Evolutionary conservation across 176 grass and related monocot species (phyloP), one percentile per base, ranked within the genome.

Genomic region (Hordeum vulgare): DNA sequence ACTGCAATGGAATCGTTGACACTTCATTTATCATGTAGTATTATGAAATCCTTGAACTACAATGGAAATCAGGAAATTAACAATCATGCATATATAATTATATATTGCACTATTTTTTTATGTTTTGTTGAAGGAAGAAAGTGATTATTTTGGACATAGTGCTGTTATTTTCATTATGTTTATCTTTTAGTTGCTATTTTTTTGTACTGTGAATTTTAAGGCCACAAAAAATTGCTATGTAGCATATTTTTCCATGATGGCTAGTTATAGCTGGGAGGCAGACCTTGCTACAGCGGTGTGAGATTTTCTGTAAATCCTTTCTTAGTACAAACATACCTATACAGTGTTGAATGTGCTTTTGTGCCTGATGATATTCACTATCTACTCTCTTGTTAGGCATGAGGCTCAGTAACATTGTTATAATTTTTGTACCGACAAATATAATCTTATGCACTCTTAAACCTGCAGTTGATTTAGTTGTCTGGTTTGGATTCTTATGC

Each of bases 391-490:
- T 71, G 67, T 72, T 72, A 25, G 27, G 57, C 45, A 47, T 64
- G 28, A 21, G 40, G 7, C 14, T 81, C 6, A 54, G 69, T 51
- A 66, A 35, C 18, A 66, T 23, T 23, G 41, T 3, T 13, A 74
- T 62, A 63, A 74, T 83, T 18, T 31, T 74, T 33, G 12, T 74
- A 83, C 25, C 54, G 23, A 45, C 20, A 72, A 73, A 83, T 73
- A 62, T 54, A 45, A 62, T 74, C 13, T 81, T 81, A 66, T 80
- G 15, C 31, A 51, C 14, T 25, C 29, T 69, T 47, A 33, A 81
- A 28, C 21, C n/a, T n/a, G n/a, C 31, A 33, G 4, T 33, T 33
- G 31, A 33, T 4, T 33, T 33, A 33, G 31, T 33, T 33, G 3
- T 33, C 31, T 33, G 31, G 31, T 33, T 33, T 33, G 31, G 4